Conservation (phyloP, 1,139 yeast species). For the Geotrichum fermentans region DNA sequence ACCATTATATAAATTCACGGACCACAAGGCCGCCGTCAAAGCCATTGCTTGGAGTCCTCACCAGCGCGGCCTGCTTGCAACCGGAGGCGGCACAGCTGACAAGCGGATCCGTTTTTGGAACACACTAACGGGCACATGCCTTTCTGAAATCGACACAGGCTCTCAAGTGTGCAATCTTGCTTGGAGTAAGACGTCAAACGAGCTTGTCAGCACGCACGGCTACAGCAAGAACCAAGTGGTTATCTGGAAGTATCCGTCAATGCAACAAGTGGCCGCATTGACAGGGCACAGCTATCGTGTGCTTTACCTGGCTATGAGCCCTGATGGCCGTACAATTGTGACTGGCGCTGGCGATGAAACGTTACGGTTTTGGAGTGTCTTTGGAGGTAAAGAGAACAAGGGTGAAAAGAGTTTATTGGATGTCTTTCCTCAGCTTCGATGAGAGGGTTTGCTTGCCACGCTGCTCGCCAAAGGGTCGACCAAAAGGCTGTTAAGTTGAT, state of each 20-base stretch:
- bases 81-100: conserved; percentile 98
- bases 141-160: conserved; percentile 83
- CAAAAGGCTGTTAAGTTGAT: no score
- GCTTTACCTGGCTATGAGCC: conserved; percentile 82
- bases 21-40: conserved; percentile 92
- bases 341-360: conserved; percentile 99
- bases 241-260: conserved; percentile 89
- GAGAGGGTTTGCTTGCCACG: conserved; percentile 21
- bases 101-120: conserved; percentile 90
- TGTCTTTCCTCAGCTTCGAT: conserved; percentile 74
- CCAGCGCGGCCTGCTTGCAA: conserved; percentile 84
- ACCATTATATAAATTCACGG: conserved; percentile 71
- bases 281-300: conserved; percentile 95
- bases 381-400: conserved; percentile 66
- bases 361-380: conserved; percentile 85
- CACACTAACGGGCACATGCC: conserved; percentile 67
- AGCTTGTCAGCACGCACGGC: conserved; percentile 92
- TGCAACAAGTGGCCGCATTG: conserved; percentile 89
- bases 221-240: conserved; percentile 86
- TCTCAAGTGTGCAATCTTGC: conserved; percentile 92
- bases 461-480: no score
- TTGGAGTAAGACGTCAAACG: conserved; percentile 92
- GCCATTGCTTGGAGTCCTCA: conserved; percentile 98
- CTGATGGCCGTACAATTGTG: conserved; percentile 96
- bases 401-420: conserved; percentile 46